These are phyloP conservation scores for Astragalus membranaceus DNA, from an alignment of 306 rosid species.

Conservation along the genomic window DNA sequence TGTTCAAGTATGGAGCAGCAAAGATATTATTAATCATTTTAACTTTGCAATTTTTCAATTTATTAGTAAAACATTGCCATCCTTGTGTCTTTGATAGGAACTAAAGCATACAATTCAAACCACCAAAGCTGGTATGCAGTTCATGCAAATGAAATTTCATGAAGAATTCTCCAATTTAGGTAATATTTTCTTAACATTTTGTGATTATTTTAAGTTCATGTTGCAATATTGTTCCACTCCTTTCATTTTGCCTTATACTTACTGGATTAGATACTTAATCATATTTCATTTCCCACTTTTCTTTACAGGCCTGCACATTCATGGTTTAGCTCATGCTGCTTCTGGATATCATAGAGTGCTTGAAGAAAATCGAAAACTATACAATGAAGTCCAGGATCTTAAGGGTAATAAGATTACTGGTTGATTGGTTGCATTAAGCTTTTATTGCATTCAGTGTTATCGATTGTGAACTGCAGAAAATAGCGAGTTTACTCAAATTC, in stretches of 20 bases:
- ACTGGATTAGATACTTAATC: not conserved
- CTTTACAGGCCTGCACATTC: conserved; percentile 61
- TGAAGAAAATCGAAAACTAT: conserved; percentile 85
- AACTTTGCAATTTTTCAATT: not conserved
- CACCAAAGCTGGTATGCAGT: conserved; percentile 79
- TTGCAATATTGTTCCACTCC: not conserved
- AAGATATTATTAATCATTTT: not conserved
- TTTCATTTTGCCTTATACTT: not conserved
- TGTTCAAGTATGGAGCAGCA: conserved; percentile 47
- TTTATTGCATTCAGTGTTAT: not conserved
- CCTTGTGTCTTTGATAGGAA: conserved; percentile 37
- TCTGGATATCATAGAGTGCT: conserved; percentile 92
- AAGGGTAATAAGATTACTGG: conserved; percentile 51
- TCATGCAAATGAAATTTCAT: conserved; percentile 74
- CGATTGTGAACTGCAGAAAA: too few relatives aligned
- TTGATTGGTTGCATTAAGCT: conserved; percentile 5
- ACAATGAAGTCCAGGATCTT: conserved; percentile 95
- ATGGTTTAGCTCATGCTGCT: conserved; percentile 86
- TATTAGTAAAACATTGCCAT: conserved; percentile 1
- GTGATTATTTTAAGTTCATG: not conserved
- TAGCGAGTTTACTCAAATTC: too few relatives aligned
- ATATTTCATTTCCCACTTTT: conserved; percentile 16
- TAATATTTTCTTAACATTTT: conserved; percentile 13
- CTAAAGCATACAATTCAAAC: conserved; percentile 62
- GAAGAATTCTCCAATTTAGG: conserved; percentile 89